Evolutionary conservation across 768 basidiomycete species (phyloP).

Genomic region (Agrocybe pediades): DNA sequence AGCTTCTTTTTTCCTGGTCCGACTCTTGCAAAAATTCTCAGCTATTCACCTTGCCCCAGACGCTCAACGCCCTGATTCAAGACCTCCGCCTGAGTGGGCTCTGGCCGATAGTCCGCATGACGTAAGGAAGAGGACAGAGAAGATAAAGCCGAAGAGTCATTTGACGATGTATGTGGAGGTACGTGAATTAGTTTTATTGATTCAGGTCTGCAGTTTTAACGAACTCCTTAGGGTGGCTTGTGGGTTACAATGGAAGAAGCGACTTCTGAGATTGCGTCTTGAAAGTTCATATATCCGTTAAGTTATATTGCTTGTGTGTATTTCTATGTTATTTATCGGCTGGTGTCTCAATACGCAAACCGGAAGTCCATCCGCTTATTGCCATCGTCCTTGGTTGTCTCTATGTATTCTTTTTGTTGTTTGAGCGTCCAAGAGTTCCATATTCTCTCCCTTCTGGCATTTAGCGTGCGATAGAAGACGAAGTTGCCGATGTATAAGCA

Average conservation of each 20-base stretch:
- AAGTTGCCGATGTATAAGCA: not conserved
- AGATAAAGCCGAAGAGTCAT: constrained; percentile 31
- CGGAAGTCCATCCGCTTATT: constrained; percentile 61
- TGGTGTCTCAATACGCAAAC: constrained; percentile 47
- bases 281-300: not conserved
- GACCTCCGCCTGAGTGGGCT: not conserved
- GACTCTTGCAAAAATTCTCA: constrained; percentile 49
- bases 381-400: constrained; percentile 58
- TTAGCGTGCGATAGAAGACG: not conserved
- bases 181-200: constrained; percentile 9
- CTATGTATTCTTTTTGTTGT: constrained; percentile 57
- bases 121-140: constrained; percentile 24
- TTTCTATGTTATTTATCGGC: not conserved
- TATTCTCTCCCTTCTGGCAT: not conserved
- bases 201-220: not conserved
- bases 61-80: not conserved
- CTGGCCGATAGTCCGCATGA: not conserved
- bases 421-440: constrained; percentile 16
- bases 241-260: constrained; percentile 4
- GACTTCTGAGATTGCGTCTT: not conserved
- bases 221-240: not conserved
- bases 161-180: constrained; percentile 40
- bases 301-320: not conserved
- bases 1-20: constrained; percentile 51
- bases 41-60: not conserved